These are phyloP conservation scores for Tetrapisispora fleetii DNA, from an alignment of 805 yeast species.

Conservation along the genomic window DNA sequence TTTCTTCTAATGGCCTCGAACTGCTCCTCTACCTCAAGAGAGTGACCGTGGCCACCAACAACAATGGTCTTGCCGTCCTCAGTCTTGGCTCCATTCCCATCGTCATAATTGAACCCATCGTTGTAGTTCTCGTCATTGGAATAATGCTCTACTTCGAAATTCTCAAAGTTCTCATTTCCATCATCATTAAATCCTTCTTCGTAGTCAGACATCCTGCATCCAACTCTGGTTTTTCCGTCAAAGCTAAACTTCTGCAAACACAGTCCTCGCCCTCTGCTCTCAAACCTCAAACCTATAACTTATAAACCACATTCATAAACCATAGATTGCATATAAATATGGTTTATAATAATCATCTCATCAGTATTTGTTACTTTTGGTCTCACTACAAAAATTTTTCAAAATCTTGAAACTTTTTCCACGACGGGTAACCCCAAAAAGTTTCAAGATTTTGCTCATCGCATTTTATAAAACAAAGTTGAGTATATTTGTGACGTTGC, in stretches of 20 bases:
- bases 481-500: no score
- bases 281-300: no score
- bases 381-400: not conserved
- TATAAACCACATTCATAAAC: no score
- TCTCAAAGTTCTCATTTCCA: conserved; percentile 54
- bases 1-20: conserved; percentile 40
- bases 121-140: conserved; percentile 56
- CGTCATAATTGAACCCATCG: conserved; percentile 17
- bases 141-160: conserved; percentile 77
- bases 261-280: no score
- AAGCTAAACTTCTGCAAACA: no score
- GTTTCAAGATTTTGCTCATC: no score
- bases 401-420: not conserved
- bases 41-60: conserved; percentile 50
- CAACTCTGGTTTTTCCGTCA: no score
- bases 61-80: conserved; percentile 65
- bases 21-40: conserved; percentile 40
- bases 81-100: conserved; percentile 30
- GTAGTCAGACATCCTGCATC: conserved; percentile 42
- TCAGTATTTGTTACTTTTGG: not conserved
- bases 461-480: no score
- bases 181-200: conserved; percentile 59
- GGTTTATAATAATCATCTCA: no score
- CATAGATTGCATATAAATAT: no score
- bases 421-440: not conserved